Evolutionary conservation across 2,329 filamentous ascomycete genomes (phyloP).

Genomic region (Chrysosporium queenslandicum): DNA sequence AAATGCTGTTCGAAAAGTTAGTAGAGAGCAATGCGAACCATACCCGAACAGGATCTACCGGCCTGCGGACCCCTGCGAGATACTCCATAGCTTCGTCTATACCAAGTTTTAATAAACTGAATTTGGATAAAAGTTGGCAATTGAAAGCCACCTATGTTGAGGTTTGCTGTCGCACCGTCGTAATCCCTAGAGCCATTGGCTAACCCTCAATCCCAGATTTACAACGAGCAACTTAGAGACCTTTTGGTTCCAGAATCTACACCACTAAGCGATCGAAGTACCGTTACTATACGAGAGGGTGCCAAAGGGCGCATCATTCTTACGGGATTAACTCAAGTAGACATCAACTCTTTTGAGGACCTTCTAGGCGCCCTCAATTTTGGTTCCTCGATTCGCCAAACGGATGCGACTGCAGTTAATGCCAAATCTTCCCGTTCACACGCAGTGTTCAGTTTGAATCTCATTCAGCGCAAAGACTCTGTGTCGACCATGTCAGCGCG

Average conservation of each 20-base stretch:
- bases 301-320: constrained; percentile 87
- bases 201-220: constrained; percentile 53
- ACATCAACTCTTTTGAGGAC: constrained; percentile 86
- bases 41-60: constrained; percentile 59
- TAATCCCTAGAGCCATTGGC: not conserved
- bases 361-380: constrained; percentile 81
- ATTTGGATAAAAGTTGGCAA: constrained; percentile 68
- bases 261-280: constrained; percentile 57
- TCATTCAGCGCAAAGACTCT: constrained; percentile 66
- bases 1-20: constrained; percentile 69
- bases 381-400: constrained; percentile 88
- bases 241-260: constrained; percentile 69
- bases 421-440: constrained; percentile 96
- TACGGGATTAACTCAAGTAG: constrained; percentile 76
- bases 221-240: constrained; percentile 92
- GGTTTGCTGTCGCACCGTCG: constrained; percentile 27
- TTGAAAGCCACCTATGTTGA: constrained; percentile 86
- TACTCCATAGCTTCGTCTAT: constrained; percentile 52
- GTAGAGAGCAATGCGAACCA: constrained; percentile 28
- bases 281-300: constrained; percentile 89
- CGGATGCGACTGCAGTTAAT: constrained; percentile 93
- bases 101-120: constrained; percentile 37
- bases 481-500: constrained; percentile 41
- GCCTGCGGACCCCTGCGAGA: constrained; percentile 67
- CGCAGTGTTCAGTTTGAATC: constrained; percentile 89